Evolutionary conservation across 129 eudicot species (phyloP), one percentile per base, ranked within the genome.

Genomic region (Pseudognaphalium luteoalbum): DNA sequence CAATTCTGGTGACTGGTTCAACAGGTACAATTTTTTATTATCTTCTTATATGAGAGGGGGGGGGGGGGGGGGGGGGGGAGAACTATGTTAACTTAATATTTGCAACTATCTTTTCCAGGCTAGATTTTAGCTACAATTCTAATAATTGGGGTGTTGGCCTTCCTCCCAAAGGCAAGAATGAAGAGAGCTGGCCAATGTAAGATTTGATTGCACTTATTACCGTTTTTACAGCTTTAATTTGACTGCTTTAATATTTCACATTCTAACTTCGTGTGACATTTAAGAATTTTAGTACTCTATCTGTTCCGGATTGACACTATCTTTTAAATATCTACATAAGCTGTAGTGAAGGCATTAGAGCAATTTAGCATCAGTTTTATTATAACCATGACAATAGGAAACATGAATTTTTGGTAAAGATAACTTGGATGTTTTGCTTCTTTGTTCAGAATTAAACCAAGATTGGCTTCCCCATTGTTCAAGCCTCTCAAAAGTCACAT

Each of bases 141-240:
- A 91, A 91, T 83, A 94, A 94, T 62, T 94, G 98, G 98, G 98
- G 94, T 56, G 96, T 89, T 81, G 98, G 98, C 60, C 92, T 94
- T 86, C 98, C 98, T 77, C 93, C 96, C 22, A 94, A 87, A 79
- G 93, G 73, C 62, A 91, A 91, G 76, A 94, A 91, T 72, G 98
- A 91, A 68, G 77, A 85, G 41, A 87, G 71, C 83, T 94, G 97
- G 98, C 89, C 93, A 15, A 74, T 94, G 98, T 91, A 81, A 86
- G 96, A 64, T 83, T 68, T 68, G 52, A 73, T 73, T 58, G 70
- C 44, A 11, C n/a, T 10, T 6, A 16, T 72, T 29, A 25, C 6
- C 12, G 47, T 39, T 19, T 8, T 39, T 33, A 72, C 35, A 5
- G 5, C n/a, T 61, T 66, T 80, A n/a, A 11, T 76, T 15, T 19